Evolutionary conservation across 805 yeast genomes (phyloP), one percentile per base, ranked within the genome.

Genomic region (Lipomyces yamadae): DNA sequence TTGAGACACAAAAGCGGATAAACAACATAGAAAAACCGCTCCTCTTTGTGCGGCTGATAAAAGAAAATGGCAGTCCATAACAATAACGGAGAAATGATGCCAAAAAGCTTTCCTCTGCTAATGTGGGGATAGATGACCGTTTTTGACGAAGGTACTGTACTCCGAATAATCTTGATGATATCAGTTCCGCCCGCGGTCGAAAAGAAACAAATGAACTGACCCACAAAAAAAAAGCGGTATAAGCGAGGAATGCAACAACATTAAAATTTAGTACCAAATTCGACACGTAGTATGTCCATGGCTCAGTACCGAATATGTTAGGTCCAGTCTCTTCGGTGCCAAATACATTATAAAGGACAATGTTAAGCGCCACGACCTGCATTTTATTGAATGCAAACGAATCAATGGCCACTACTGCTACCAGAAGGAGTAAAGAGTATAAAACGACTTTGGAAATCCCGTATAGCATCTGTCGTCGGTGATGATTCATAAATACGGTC

Each of bases 41-140:
- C 98, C 75, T 93, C 98, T 76, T 93, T 93, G 76, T 93, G 98
- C 3, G 97, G 95, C 74, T 92, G 97, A 4, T 79, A 67, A 67
- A 82, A 81, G 74, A 94, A 91, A 2, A 92, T 82, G 0, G 76
- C 78, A 15, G 83, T 74, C 98, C 98, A 94, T 0, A 90, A 50
- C 1, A 83, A 60, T 33, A 90, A 72, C 0, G 95, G 93, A 0
- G 80, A 64, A 18, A 81, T 72, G 76, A 65, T 2, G 79, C 78
- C 58, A 37, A 67, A 54, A 24, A 73, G 52, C 6, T 63, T 56
- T 37, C 29, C 29, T 32, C 58, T 34, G 58, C 53, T 3, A 67
- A 65, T 18, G 68, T 70, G 13, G 2, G 64, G 32, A 18, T 30
- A 39, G 11, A 60, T 34, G 24, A 53, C 18, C n/a, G 53, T 33